Evolutionary conservation across 164 flowering plant species (phyloP), one percentile per base, ranked within the genome.

Genomic region (Berberis vulgaris): DNA sequence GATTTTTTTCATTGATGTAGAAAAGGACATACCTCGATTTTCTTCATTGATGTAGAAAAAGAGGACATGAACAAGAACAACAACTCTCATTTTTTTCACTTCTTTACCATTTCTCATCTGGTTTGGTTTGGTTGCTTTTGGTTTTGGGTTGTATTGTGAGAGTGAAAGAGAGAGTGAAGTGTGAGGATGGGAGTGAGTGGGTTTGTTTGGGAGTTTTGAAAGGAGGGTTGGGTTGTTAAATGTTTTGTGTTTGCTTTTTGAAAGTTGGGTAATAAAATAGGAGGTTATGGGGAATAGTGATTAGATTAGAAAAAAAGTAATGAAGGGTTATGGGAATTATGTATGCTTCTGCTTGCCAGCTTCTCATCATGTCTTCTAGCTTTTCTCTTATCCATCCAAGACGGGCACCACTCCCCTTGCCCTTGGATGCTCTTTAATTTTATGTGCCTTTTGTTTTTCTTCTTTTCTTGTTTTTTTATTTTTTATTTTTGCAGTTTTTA

Each of bases 41-140:
- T 67, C 81, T 26, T 26, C 26, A 64, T 70, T n/a, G 6, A 52
- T 11, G 7, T 3, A 44, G 8, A 77, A 69, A 4, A 77, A 62
- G 41, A 53, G 67, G 59, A 71, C 64, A 26, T 26, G 26, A 26
- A 26, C 26, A 26, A 26, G 26, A 26, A 26, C 26, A 26, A 26
- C 26, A 12, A 47, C 60, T 50, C 58, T 67, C 79, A 74, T 26
- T 76, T 68, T 64, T 67, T 57, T 0, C 26, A 54, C 26, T 26
- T 26, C 26, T 26, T 26, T 26, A 26, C 26, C 0, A 26, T 26
- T 0, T 26, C 26, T 26, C 26, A 0, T 26, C 26, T 26, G 26
- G 26, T 26, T 26, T 26, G 26, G 26, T 26, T 26, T 26, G 26
- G 26, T 26, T 26, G 26, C 26, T 26, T 26, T 26, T 26, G 26